Base-by-base conservation (phyloP, 345 rosid species). In the Rhodamnia argentea region DNA sequence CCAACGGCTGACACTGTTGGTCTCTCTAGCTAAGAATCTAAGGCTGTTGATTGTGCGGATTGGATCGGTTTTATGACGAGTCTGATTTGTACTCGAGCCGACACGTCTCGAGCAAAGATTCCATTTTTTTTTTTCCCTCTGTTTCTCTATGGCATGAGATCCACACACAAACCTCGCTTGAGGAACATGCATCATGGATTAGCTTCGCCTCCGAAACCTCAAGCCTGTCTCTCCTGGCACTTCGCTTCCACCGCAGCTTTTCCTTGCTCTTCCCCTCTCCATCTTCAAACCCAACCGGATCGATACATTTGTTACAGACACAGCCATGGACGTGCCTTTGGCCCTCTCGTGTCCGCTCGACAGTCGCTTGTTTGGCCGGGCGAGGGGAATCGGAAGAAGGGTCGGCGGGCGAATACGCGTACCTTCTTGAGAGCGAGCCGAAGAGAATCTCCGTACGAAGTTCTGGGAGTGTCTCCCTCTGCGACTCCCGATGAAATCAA, bases 401-500 rank as follows among this genome's bases (percentile, higher is more conserved):
- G 78, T 70, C 78, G 47, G 78, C 47, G 78, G 47, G 24, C 24
- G 47, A 70, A 16, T 23, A 44, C 78, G 47, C 47, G 78, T 37
- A 70, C 90, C 50, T 90, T 87, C 52, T 58, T 91, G 85, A 92
- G 92, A 86, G 98, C 96, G 15, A 91, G 90, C 84, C 86, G 91
- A 12, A 88, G 96, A 88, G 96, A 89, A 42, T 93, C 98, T 88
- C 99, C 99, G 44, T 97, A 93, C 90, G 96, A 97, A 88, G 92
- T 97, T 70, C 90, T 95, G 84, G 98, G 95, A 9, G 96, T 96
- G 83, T 90, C 98, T 86, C 93, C 94, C 11, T 91, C 98, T 44
- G 95, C 99, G 59, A 90, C 95, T 88, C 89, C 96, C n/a, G 90
- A 85, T 87, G 98, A 97, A 84, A 96, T 97, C 89, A 97, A 97